Base-by-base conservation (phyloP, 345 rosid species). In the Populus deltoides region DNA sequence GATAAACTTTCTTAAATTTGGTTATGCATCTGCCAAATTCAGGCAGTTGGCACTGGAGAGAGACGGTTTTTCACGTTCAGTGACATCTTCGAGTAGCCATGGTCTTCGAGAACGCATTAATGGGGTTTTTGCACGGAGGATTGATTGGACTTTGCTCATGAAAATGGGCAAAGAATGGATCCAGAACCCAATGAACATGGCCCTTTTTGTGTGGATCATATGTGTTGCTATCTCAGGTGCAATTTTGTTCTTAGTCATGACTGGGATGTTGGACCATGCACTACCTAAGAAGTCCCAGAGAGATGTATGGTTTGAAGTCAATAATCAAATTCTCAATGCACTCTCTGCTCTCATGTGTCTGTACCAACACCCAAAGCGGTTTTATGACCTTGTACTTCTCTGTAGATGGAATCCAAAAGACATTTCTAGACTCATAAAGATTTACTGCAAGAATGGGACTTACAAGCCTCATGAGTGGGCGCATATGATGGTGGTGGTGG, bases 301-400 rank as follows among this genome's bases (percentile, higher is more conserved):
- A 85, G 83, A 92, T 79, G 87, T 84, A 78, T 94, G 98, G 98
- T 93, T 92, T 80, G 98, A 94, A 82, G 97, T 93, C 36, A 94
- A 94, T 85, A 93, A 94, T 74, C 98, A 94, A 76, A 93, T 94
- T 79, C 94, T 94, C 65, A 93, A 93, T 45, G 98, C 97, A 0
- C 81, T 93, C 76, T 96, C 93, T 80, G 93, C 99, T 76, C 91
- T 96, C 33, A 93, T 96, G 94, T 96, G 98, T 83, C 79, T 96
- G 59, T 96, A 96, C 78, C 92, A 93, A 38, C 99, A 96, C 49
- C 99, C 99, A 6, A 91, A 96, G 83, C 87, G 97, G 62, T 83
- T 93, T 78, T 87, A 96, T 84, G 93, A 96, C 82, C 88, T 96
- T 1, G 89, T 88, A 59, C 97, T 96, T 73, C 90, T 96, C 39